phyloP scores from a whole-genome alignment of 2,329 filamentous ascomycete species.

The Phialophora verrucosa region DNA sequence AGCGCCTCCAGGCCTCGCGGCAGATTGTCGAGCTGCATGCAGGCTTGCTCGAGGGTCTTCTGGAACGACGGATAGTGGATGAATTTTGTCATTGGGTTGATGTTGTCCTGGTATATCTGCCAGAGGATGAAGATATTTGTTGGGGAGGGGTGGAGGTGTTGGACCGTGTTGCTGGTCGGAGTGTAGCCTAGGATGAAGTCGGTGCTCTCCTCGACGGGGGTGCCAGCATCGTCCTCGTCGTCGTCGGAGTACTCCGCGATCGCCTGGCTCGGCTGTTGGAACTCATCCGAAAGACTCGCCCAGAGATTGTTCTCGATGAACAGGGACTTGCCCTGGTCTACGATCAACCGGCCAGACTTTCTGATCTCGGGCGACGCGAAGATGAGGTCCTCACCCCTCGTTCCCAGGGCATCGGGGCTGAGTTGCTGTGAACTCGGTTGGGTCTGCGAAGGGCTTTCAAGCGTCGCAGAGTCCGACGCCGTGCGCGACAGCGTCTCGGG shows the following conservation, averaged over 20 bases:
- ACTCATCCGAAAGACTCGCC: conserved; percentile 37
- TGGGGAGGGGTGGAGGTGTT: conserved; percentile 40
- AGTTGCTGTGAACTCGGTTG: conserved; percentile 4
- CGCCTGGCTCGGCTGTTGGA: conserved; percentile 31
- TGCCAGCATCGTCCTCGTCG: conserved; percentile 38
- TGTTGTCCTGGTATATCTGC: conserved; percentile 75
- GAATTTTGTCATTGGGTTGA: conserved; percentile 74
- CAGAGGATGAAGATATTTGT: conserved; percentile 68
- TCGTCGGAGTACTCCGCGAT: conserved; percentile 39
- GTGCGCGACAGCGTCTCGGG: neutral
- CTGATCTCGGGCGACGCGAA: conserved; percentile 13
- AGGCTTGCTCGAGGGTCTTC: conserved; percentile 67
- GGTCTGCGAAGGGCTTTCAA: conserved; percentile 1
- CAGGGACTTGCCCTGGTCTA: conserved; percentile 34
- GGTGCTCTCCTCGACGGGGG: conserved; percentile 30
- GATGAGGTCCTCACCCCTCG: conserved; percentile 1
- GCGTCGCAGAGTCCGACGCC: neutral
- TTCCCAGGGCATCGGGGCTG: conserved; percentile 7
- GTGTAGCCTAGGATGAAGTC: conserved; percentile 39
- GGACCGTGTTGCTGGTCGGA: conserved; percentile 29
- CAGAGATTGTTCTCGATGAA: conserved; percentile 40
- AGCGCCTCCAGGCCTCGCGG: conserved; percentile 57
- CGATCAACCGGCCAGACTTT: conserved; percentile 30
- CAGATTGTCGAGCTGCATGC: conserved; percentile 42
- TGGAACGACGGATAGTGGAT: conserved; percentile 75